Percentiles rank a stretch among this genome's conserved stretches.
Evolutionary conservation across 2,329 filamentous ascomycete genomes (phyloP).

Genomic region (Coniochaeta sp.): DNA sequence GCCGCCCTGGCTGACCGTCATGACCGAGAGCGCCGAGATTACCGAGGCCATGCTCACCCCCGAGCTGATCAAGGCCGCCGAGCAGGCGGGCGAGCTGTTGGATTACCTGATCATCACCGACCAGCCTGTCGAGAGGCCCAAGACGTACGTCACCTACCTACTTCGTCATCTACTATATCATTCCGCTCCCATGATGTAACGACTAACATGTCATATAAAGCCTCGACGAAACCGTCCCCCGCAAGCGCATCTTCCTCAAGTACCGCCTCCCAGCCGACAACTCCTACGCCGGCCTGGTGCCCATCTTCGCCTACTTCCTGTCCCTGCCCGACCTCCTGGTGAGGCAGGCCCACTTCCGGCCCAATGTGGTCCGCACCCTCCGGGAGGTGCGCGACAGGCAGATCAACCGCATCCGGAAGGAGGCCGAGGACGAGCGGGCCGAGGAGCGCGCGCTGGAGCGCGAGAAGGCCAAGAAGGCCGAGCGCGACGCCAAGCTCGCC

Average conservation of each 20-base stretch:
- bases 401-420: constrained; percentile 70
- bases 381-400: constrained; percentile 72
- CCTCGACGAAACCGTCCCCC: constrained; percentile 73
- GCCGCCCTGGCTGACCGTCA: constrained; percentile 82
- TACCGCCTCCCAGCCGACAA: constrained; percentile 60
- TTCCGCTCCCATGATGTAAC: not conserved
- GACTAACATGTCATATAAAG: constrained; percentile 31
- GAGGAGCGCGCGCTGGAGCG: constrained; percentile 68
- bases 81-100: constrained; percentile 69
- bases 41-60: constrained; percentile 79
- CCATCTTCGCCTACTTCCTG: constrained; percentile 75
- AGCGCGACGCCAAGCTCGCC: constrained; percentile 77
- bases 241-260: constrained; percentile 80
- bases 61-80: constrained; percentile 76
- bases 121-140: constrained; percentile 80
- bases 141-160: constrained; percentile 53
- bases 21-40: constrained; percentile 95
- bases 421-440: constrained; percentile 71
- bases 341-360: constrained; percentile 72
- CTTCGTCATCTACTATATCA: not conserved
- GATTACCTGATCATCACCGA: constrained; percentile 88
- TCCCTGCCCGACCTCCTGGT: constrained; percentile 80
- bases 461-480: constrained; percentile 76
- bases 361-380: constrained; percentile 83
- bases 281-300: constrained; percentile 58